A percentile compares a stretch with the other conserved stretches of the same genome.
Evolutionary conservation across 345 rosid genomes (phyloP).

Genomic region (Eucalyptus lansdowneana): DNA sequence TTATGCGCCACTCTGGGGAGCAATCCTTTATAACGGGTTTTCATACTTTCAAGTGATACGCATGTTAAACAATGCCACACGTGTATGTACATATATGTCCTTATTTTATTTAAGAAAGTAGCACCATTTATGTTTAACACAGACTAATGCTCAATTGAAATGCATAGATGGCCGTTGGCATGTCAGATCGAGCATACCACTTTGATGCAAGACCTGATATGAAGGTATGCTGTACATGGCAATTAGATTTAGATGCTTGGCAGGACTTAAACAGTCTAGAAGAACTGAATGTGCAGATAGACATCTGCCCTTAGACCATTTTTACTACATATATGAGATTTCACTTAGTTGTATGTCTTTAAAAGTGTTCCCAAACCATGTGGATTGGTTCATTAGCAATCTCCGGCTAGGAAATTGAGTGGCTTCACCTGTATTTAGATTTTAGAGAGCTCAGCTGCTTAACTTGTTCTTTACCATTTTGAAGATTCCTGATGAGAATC

Average conservation of each 20-base stretch:
- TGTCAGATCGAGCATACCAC: conserved; percentile 65
- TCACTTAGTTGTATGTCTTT: neutral
- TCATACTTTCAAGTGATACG: conserved; percentile 92
- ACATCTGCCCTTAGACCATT: neutral
- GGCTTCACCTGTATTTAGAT: neutral
- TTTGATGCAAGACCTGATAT: conserved; percentile 53
- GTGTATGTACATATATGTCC: conserved; percentile 29
- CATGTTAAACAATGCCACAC: conserved; percentile 89
- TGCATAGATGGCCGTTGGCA: conserved; percentile 88
- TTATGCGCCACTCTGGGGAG: conserved; percentile 89
- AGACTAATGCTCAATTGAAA: neutral
- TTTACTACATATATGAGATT: neutral
- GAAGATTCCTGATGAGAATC: neutral
- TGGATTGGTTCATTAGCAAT: neutral
- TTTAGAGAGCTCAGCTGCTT: neutral
- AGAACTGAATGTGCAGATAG: neutral
- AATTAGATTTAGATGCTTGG: neutral
- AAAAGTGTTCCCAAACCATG: neutral
- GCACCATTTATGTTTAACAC: neutral
- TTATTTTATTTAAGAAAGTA: neutral
- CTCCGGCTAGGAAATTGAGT: neutral
- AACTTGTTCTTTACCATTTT: neutral
- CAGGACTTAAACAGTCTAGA: neutral
- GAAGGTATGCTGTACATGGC: conserved; percentile 35
- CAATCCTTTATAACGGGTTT: conserved; percentile 91